Evolutionary conservation across 352 stramenopile species (phyloP), one percentile per base, ranked within the genome.

Genomic region (Pythium diclinum): DNA sequence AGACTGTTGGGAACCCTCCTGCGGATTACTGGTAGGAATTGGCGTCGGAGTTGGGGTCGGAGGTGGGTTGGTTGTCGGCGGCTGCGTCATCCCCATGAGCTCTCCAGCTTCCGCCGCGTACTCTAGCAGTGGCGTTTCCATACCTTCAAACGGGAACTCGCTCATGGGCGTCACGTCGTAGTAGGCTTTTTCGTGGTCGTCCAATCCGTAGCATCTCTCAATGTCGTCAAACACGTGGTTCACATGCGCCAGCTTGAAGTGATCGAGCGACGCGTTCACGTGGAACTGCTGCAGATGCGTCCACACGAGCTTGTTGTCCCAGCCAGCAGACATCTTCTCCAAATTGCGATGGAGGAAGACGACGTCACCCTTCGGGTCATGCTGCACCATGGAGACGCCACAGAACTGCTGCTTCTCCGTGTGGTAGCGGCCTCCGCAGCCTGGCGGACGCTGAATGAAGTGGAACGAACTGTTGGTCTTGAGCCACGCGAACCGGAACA

Each of bases 311-410:
- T 34, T 25, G 11, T 40, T 40, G 34, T 63, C 16, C 13, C 6
- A 52, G 3, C 49, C 42, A 9, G 21, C 36, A 8, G 19, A 10
- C 1, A 72, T 47, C 59, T 72, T 72, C 32, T 67, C 40, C 21
- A 38, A 58, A 53, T 78, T 78, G 49, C 71, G 71, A 47, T 78
- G 71, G 6, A 78, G 36, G 36, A 78, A 78, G 2, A 77, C 10
- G 28, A 79, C 59, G 9, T 65, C 21, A 47, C 55, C 59, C 6
- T 60, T 54, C 7, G 69, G 65, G 36, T 80, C 73, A 59, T 80
- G 68, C 59, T 80, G 73, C 13, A 80, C 73, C 61, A 80, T 77
- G 13, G 65, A 77, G 19, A 70, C 44, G 17, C 73, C 73, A 38
- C 73, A 80, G 44, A 78, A 80, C 3, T 57, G 40, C 10, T 56